Evolutionary conservation across 495 filamentous ascomycete genomes (phyloP).

Genomic region (Penicillium daleae): DNA sequence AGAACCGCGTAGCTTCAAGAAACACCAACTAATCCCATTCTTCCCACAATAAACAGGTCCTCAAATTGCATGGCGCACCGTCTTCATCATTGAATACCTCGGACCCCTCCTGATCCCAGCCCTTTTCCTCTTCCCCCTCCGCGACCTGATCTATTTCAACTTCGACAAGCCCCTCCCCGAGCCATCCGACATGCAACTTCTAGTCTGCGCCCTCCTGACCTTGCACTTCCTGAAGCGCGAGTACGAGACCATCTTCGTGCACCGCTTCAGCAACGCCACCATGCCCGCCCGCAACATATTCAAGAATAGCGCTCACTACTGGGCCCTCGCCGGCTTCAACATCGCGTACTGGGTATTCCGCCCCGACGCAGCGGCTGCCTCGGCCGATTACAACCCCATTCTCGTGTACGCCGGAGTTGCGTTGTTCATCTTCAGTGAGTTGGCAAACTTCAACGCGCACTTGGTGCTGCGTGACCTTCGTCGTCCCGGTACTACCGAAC

Average conservation of each 20-base stretch:
- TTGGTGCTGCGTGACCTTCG: constrained; percentile 74
- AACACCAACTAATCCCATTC: constrained; percentile 14
- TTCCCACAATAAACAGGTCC: constrained; percentile 59
- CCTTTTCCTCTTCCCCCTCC: constrained; percentile 67
- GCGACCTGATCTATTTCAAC: constrained; percentile 72
- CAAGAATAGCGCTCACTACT: constrained; percentile 92
- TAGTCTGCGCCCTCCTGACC: constrained; percentile 70
- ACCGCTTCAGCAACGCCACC: constrained; percentile 91
- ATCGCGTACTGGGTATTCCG: constrained; percentile 85
- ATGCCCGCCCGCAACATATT: constrained; percentile 88
- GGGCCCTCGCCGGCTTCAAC: constrained; percentile 79
- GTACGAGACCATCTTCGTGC: constrained; percentile 89
- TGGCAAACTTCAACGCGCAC: constrained; percentile 80
- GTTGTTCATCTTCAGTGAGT: constrained; percentile 74
- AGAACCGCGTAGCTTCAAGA: background rate
- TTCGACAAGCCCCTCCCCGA: constrained; percentile 50
- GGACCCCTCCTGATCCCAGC: constrained; percentile 93
- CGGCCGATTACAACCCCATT: constrained; percentile 41
- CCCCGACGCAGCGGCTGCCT: constrained; percentile 64
- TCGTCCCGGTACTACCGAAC: constrained; percentile 76
- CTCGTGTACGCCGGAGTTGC: constrained; percentile 66
- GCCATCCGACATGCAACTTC: constrained; percentile 67
- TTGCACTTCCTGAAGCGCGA: constrained; percentile 95
- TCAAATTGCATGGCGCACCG: constrained; percentile 91
- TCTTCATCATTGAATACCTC: constrained; percentile 93